Conservation (phyloP, 257 asterid species). For the Nemophila menziesii region DNA sequence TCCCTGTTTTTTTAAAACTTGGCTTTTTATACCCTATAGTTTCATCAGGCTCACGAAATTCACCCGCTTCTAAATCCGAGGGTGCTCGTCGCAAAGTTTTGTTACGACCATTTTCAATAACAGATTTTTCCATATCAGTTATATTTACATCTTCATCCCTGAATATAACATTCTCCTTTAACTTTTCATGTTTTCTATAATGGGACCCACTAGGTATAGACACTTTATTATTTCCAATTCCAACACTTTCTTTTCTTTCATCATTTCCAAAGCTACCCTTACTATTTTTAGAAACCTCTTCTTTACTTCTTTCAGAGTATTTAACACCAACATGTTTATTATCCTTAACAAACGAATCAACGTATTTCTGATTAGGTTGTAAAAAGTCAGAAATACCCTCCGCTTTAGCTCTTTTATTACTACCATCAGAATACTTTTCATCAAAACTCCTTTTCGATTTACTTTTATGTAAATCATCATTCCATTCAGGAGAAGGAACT, state of each 20-base stretch:
- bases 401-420: slow-evolving; percentile 34
- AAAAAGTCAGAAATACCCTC: slow-evolving; percentile 31
- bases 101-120: slow-evolving; percentile 40
- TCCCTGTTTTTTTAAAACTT: slow-evolving; percentile 41
- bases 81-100: slow-evolving; percentile 53
- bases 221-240: slow-evolving; percentile 37
- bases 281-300: too few species aligned
- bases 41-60: slow-evolving; percentile 73
- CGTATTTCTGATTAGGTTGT: slow-evolving; percentile 36
- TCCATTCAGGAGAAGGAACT: slow-evolving; percentile 24
- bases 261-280: slow-evolving; percentile 16
- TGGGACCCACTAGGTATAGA: slow-evolving; percentile 26
- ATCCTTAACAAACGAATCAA: slow-evolving; percentile 33
- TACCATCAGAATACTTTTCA: slow-evolving; percentile 35
- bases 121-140: slow-evolving; percentile 31
- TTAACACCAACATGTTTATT: slow-evolving; percentile 39
- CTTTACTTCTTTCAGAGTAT: slow-evolving; percentile 36
- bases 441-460: slow-evolving; percentile 47
- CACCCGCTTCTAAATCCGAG: slow-evolving; percentile 92
- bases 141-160: slow-evolving; percentile 32
- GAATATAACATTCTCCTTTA: slow-evolving; percentile 4
- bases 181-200: slow-evolving; percentile 1
- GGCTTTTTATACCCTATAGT: slow-evolving; percentile 30
- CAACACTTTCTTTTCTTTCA: slow-evolving; percentile 36
- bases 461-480: slow-evolving; percentile 29